Percentiles rank a stretch among this genome's conserved stretches.
Conservation (phyloP, 2,329 filamentous ascomycete genomes). For the Fusarium veterinarium region DNA sequence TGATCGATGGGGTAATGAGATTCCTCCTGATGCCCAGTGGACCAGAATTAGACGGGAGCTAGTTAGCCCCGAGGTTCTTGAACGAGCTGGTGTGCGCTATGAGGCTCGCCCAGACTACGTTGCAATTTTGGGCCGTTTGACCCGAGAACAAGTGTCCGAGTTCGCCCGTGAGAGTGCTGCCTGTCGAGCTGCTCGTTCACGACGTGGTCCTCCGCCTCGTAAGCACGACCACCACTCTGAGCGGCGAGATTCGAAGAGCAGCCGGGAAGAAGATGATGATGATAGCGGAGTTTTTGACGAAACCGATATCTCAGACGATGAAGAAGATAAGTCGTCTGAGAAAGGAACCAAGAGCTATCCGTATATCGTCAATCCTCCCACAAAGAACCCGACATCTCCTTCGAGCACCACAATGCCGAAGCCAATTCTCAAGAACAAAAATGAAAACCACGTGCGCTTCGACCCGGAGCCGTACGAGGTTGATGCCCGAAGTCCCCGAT, state of each 20-base stretch:
- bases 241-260: constrained; percentile 50
- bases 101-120: constrained; percentile 71
- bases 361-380: constrained; percentile 52
- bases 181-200: constrained; percentile 55
- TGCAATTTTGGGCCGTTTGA: constrained; percentile 68
- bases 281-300: constrained; percentile 47
- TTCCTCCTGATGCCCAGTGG: constrained; percentile 68
- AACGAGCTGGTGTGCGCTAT: constrained; percentile 66
- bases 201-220: constrained; percentile 13
- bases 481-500: constrained; percentile 45
- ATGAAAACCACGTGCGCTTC: constrained; percentile 67
- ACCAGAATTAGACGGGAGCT: constrained; percentile 67
- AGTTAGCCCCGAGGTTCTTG: constrained; percentile 68
- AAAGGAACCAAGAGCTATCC: constrained; percentile 51
- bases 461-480: constrained; percentile 62
- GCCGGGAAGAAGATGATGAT: constrained; percentile 48
- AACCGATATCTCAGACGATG: constrained; percentile 48
- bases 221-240: constrained; percentile 24
- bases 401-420: constrained; percentile 59
- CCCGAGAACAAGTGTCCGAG: constrained; percentile 62
- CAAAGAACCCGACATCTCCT: constrained; percentile 49
- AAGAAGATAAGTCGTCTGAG: constrained; percentile 48
- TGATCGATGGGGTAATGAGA: constrained; percentile 67
- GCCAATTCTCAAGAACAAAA: constrained; percentile 71
- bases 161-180: constrained; percentile 63